A percentile compares a stretch with the other conserved stretches of the same genome.
Conservation (phyloP, 2,329 filamentous ascomycete species). For the Anthostomella pinea region DNA sequence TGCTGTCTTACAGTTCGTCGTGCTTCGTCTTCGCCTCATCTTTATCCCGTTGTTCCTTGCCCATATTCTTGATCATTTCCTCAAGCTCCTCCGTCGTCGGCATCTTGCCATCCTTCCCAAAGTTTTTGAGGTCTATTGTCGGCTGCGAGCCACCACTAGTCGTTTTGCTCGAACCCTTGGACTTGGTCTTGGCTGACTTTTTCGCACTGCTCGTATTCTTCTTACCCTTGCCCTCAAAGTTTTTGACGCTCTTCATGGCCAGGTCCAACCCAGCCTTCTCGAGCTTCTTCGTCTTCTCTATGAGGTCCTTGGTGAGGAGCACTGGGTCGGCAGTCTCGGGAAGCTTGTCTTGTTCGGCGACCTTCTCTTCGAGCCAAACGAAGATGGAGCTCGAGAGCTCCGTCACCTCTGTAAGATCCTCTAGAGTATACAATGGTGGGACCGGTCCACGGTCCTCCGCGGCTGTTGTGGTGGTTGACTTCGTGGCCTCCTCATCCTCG, state of each 20-base stretch:
- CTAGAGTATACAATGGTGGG: constrained; percentile 66
- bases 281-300: constrained; percentile 66
- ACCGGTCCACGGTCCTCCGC: constrained; percentile 53
- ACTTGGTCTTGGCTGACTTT: constrained; percentile 44
- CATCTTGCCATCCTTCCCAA: constrained; percentile 41
- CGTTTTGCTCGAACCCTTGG: constrained; percentile 37
- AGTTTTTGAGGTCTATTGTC: constrained; percentile 41
- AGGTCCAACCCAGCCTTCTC: constrained; percentile 68
- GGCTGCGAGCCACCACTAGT: constrained; percentile 32
- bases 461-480: constrained; percentile 38
- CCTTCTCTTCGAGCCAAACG: constrained; percentile 73
- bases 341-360: constrained; percentile 69
- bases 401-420: constrained; percentile 67
- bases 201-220: constrained; percentile 36
- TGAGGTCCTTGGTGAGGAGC: constrained; percentile 69
- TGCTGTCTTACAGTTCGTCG: constrained; percentile 28
- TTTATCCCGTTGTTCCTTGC: constrained; percentile 30
- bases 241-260: constrained; percentile 64
- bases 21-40: constrained; percentile 24
- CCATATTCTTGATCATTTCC: constrained; percentile 50
- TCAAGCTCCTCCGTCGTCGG: constrained; percentile 49
- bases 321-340: constrained; percentile 69
- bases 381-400: constrained; percentile 59
- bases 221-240: constrained; percentile 47
- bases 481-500: constrained; percentile 62